These are phyloP conservation scores for Stylosanthes scabra DNA, from an alignment of 331 rosid genomes.

Conservation along the genomic window DNA sequence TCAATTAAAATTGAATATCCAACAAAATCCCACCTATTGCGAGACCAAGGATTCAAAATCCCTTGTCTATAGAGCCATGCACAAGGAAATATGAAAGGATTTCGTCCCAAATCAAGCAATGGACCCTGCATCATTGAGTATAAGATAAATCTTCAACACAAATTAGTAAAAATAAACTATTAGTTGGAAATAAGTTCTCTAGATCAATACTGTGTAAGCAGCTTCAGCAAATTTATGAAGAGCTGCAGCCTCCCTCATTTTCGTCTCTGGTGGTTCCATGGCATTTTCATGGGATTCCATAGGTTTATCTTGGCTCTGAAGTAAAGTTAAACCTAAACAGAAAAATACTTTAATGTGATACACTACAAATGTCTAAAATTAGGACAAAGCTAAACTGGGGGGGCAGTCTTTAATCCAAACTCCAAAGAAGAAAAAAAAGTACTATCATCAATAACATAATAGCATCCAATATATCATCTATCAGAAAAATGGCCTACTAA, in stretches of 20 bases:
- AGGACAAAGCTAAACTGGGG: constrained; percentile 11
- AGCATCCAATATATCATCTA: background rate
- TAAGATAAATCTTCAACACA: constrained; percentile 28
- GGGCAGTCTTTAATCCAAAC: background rate
- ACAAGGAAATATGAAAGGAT: constrained; percentile 82
- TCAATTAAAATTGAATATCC: constrained; percentile 44
- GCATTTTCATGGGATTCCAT: constrained; percentile 53
- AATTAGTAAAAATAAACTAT: constrained; percentile 19
- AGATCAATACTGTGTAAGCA: constrained; percentile 79
- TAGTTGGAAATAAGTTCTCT: constrained; percentile 7
- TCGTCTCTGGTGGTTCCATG: constrained; percentile 58
- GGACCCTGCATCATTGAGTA: constrained; percentile 77
- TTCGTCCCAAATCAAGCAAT: constrained; percentile 90
- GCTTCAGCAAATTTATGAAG: constrained; percentile 97
- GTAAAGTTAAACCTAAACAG: constrained; percentile 78
- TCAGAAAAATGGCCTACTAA: too few species aligned
- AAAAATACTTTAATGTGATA: constrained; percentile 30
- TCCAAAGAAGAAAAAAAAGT: background rate
- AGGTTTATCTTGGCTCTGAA: constrained; percentile 61
- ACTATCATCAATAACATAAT: background rate
- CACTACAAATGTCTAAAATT: background rate
- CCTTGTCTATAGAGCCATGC: constrained; percentile 93
- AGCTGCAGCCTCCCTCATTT: constrained; percentile 75
- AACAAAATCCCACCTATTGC: constrained; percentile 67
- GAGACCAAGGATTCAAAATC: constrained; percentile 84